Evolutionary conservation across 768 basidiomycete species (phyloP), one percentile per base, ranked within the genome.

Genomic region (Psilocybe cyanescens): DNA sequence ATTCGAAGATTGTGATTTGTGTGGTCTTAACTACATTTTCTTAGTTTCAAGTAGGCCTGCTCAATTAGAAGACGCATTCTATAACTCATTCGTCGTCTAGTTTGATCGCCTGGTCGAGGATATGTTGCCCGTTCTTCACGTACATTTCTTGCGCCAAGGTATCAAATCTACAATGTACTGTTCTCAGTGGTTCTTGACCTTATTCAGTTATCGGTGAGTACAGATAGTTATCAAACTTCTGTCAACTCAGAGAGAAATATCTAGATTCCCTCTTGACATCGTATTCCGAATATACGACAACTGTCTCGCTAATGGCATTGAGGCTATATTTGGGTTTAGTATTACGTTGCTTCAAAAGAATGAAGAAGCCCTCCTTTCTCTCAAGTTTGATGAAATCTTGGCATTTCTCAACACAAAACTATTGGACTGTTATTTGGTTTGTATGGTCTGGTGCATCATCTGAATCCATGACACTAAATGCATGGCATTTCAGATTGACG

Each of bases 111-210:
- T 98, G 52, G 77, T 97, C 47, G 97, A 99, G 72, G 97, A 99
- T 65, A 71, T 97, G 8, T 78, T 98, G 3, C 97, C 97, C 4
- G 92, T 96, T 4, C 79, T 99, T 5, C 95, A 99, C 69, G 78
- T 97, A 24, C 97, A 99, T 74, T 93, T 99, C 69, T 76, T 97
- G 31, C 86, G 96, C 31, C 92, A 97, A 75, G 97, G 96, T 31
- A 79, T 99, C 71, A 99, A 98, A 74, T 95, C 94, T 49, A 96
- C 92, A 76, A 99, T 99, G 95, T 99, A 91, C 72, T 97, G 94
- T 70, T 95, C 94, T 12, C 97, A 99, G 65, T 99, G 97, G 97
- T 98, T 99, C 75, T 80, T 99, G 71, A 99, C 97, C 0, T 77
- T 99, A 72, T 99, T 99, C 79, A 93, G 94, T 71, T 98, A 97